Percentiles rank a stretch among this genome's conserved stretches.
Conservation (phyloP, 2,329 filamentous ascomycete species). For the Graphilbum ipis-grandicollis region DNA sequence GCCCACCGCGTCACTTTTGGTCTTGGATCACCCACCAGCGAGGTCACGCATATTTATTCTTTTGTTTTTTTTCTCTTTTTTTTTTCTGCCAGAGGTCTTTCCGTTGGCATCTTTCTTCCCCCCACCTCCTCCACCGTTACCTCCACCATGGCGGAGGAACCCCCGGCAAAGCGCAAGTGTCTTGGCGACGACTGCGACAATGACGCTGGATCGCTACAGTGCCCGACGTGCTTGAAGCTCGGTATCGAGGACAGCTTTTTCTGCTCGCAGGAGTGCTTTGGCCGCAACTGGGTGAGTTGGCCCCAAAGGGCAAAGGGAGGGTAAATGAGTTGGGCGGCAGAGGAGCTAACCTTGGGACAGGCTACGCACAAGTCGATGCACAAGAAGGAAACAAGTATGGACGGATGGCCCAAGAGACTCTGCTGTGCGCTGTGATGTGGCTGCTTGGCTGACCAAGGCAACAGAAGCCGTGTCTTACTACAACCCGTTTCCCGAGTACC, state of each 20-base stretch:
- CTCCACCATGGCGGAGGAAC: slow-evolving; percentile 27
- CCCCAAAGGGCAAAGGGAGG: no score
- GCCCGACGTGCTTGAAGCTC: slow-evolving; percentile 84
- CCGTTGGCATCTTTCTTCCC: neutral
- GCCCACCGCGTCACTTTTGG: no score
- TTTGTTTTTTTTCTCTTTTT: no score
- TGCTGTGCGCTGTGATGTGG: neutral
- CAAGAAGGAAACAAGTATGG: slow-evolving; percentile 58
- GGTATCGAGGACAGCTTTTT: slow-evolving; percentile 83
- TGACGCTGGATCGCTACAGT: slow-evolving; percentile 72
- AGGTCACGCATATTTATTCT: no score
- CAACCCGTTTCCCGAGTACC: slow-evolving; percentile 83
- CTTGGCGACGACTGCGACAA: slow-evolving; percentile 72
- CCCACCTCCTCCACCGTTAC: neutral
- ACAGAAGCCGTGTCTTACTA: slow-evolving; percentile 79
- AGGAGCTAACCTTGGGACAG: slow-evolving; percentile 24
- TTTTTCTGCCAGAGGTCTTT: no score
- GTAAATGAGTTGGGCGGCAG: no score
- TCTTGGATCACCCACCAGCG: no score
- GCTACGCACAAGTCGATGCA: slow-evolving; percentile 66
- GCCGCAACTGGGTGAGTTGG: slow-evolving; percentile 84
- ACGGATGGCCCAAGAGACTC: no score
- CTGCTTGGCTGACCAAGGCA: neutral
- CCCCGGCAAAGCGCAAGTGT: slow-evolving; percentile 50
- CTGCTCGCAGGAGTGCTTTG: slow-evolving; percentile 98